Conservation (phyloP, 805 yeast genomes). For the Phaffomyces opuntiae region DNA sequence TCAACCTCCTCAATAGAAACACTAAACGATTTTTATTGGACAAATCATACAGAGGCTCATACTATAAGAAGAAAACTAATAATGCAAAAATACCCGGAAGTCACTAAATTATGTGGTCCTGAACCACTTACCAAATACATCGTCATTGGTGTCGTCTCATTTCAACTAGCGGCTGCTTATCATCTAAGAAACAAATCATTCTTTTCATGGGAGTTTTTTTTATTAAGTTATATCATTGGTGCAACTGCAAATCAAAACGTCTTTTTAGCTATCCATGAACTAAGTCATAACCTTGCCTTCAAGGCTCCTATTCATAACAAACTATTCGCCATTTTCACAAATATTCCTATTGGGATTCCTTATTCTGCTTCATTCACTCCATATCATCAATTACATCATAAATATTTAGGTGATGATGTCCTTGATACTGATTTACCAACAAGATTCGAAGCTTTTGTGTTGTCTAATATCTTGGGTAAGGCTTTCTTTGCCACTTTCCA, state of each 20-base stretch:
- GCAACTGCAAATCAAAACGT: conserved; percentile 82
- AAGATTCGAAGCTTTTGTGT: conserved; percentile 59
- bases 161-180: conserved; percentile 66
- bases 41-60: conserved; percentile 77
- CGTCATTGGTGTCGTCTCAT: conserved; percentile 51
- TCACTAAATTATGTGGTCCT: conserved; percentile 72
- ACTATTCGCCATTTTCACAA: conserved; percentile 67
- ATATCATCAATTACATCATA: conserved; percentile 87
- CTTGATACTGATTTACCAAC: conserved; percentile 90
- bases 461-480: conserved; percentile 77
- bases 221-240: conserved; percentile 70
- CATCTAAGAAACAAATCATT: conserved; percentile 49
- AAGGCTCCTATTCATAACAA: conserved; percentile 72
- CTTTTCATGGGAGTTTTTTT: conserved; percentile 45
- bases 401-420: conserved; percentile 76
- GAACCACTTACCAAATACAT: conserved; percentile 84
- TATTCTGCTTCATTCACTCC: conserved; percentile 83
- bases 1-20: conserved; percentile 25
- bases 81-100: conserved; percentile 69
- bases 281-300: conserved; percentile 80
- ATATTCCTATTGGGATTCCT: conserved; percentile 85
- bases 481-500: conserved; percentile 88
- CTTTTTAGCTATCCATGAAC: conserved; percentile 83
- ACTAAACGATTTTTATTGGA: conserved; percentile 73
- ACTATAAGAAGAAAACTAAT: conserved; percentile 65